Base-by-base conservation (phyloP, 2,329 filamentous ascomycete species). In the Aureobasidium lini region DNA sequence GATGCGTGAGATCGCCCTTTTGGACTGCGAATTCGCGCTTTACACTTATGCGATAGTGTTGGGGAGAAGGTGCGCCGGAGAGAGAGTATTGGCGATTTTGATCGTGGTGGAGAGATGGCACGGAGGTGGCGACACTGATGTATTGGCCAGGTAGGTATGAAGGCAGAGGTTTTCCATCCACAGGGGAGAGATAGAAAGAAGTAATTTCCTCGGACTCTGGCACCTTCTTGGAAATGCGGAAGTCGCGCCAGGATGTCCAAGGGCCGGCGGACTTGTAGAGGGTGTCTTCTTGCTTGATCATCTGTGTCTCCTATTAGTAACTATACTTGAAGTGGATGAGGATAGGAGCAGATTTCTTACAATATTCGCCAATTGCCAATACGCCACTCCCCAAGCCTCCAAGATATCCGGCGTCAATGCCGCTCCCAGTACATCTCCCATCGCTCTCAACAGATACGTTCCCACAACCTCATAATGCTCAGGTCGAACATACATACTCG, bases 391-490 rank as follows among this genome's bases (percentile, higher is more conserved):
- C 88, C 88, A 91, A 8, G 88, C 87, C 11, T 82, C 78, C 57
- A 82, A 77, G 32, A 88, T 79, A 18, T 85, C 81, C 0, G 80
- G 75, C 1, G 86, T 90, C 74, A 87, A 83, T 23, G 81, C 87
- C 1, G 79, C 78, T 4, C 87, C 87, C 1, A 91, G 80, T 0
- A 90, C 82, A 44, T 83, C 77, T 28, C 77, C 79, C 73, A 91
- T 88, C 1, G 87, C 84, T 29, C 79, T 77, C 44, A 91, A 77
- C 11, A 91, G 78, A 67, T 87, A 84, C 66, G 83, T 82, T 59
- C 84, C 87, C 3, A 91, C 86, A 44, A 89, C 81, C 36, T 79
- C 77, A 71, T 90, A 91, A 63, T 90, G 84, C 40, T 87, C 84
- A 0, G 87, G 81, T 59, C 76, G 77, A 68, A 91, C 84, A 66